Evolutionary conservation across 2,329 filamentous ascomycete species (phyloP).

Genomic region (Pseudocercospora pini-densiflorae): DNA sequence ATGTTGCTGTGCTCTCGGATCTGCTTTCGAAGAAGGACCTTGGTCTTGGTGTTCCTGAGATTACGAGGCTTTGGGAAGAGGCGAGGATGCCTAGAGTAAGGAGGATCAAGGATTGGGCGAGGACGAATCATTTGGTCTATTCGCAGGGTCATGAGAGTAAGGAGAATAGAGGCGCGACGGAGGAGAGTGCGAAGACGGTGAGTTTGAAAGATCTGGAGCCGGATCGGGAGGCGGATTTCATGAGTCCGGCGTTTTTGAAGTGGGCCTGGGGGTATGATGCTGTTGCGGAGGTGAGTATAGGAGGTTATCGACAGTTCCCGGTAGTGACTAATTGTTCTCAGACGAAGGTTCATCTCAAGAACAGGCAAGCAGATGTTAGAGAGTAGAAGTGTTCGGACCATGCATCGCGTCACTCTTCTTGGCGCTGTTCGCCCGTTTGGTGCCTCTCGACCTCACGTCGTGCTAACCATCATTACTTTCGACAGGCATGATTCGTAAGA

Average conservation of each 20-base stretch:
- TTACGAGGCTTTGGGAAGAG: slow-evolving; percentile 16
- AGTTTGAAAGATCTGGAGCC: slow-evolving; percentile 3
- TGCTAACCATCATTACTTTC: too few relatives aligned
- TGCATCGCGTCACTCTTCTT: too few relatives aligned
- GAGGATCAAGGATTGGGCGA: slow-evolving; percentile 13
- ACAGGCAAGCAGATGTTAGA: too few relatives aligned
- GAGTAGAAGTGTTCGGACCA: too few relatives aligned
- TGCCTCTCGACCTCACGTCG: too few relatives aligned
- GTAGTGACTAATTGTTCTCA: too few relatives aligned
- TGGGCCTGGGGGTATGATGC: slow-evolving; percentile 18
- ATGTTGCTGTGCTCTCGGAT: slow-evolving; percentile 13
- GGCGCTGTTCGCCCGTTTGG: too few relatives aligned
- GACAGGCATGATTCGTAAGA: too few relatives aligned
- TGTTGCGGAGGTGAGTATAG: slow-evolving; percentile 10
- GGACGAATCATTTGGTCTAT: slow-evolving; percentile 6
- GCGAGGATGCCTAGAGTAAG: slow-evolving; percentile 10
- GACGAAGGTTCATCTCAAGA: too few relatives aligned
- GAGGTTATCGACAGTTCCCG: too few relatives aligned
- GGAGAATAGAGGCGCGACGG: neutral
- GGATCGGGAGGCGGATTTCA: slow-evolving; percentile 11
- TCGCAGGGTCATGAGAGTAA: neutral
- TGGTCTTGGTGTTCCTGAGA: neutral
- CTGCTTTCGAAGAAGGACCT: neutral
- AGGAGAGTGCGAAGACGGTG: neutral
- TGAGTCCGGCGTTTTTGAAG: slow-evolving; percentile 9